A percentile compares a stretch with the other conserved stretches of the same genome.
Conservation (phyloP, 352 stramenopile species). For the Pythium insidiosum region DNA sequence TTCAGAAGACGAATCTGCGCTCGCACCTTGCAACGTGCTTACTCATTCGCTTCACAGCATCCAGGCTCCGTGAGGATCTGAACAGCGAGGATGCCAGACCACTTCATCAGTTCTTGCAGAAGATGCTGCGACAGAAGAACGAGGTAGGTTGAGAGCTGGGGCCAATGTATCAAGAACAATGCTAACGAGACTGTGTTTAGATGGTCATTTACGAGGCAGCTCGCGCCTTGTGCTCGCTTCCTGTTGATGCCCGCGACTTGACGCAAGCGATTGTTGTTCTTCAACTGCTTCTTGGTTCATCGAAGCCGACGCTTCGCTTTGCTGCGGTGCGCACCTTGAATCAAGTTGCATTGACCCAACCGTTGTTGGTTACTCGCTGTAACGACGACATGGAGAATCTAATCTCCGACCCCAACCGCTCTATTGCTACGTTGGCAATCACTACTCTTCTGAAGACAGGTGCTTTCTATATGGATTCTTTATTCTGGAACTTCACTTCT, state of each 20-base stretch:
- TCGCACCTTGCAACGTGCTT: constrained; percentile 95
- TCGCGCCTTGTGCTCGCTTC: constrained; percentile 93
- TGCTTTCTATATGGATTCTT: constrained; percentile 11
- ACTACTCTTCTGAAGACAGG: constrained; percentile 98
- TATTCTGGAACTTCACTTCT: background rate
- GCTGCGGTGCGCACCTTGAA: constrained; percentile 95
- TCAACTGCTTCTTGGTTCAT: constrained; percentile 92
- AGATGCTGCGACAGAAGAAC: constrained; percentile 95
- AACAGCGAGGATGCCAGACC: constrained; percentile 68
- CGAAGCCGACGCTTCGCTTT: constrained; percentile 95
- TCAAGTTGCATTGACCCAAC: constrained; percentile 87
- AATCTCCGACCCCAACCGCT: constrained; percentile 96
- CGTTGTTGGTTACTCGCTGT: constrained; percentile 94
- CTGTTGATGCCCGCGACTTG: constrained; percentile 94
- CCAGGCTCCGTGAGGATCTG: constrained; percentile 85
- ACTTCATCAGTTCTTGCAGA: constrained; percentile 91
- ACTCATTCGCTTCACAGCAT: constrained; percentile 96
- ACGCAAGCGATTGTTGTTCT: constrained; percentile 96
- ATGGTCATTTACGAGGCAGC: constrained; percentile 99
- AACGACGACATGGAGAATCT: constrained; percentile 98
- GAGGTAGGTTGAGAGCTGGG: constrained; percentile 31
- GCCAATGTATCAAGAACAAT: background rate
- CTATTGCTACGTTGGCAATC: constrained; percentile 98
- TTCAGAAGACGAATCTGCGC: constrained; percentile 91
- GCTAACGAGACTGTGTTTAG: too few relatives aligned